Conservation (phyloP, 208 protist genomes). For the Spongospora subterranea region DNA sequence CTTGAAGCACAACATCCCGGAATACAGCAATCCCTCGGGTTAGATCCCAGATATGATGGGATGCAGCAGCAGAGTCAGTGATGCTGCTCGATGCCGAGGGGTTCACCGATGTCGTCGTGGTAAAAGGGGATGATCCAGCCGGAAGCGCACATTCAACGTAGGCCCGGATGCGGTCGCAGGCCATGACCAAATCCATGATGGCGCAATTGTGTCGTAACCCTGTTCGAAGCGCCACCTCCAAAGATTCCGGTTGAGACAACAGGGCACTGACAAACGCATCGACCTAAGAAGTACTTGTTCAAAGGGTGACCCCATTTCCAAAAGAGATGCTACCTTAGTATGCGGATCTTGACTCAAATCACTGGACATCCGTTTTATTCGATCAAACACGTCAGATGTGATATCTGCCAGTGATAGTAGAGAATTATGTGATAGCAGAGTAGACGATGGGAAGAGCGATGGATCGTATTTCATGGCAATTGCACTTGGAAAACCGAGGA, state of each 20-base stretch:
- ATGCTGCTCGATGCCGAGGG: no score
- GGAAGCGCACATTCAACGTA: neutral
- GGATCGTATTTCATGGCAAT: neutral
- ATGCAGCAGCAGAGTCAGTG: neutral
- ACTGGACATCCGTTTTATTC: neutral
- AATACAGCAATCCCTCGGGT: neutral
- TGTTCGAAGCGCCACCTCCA: neutral
- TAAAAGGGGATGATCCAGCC: neutral
- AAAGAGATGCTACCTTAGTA: neutral
- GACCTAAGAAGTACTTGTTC: neutral
- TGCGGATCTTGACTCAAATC: neutral
- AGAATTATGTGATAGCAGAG: neutral
- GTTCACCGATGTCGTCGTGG: neutral
- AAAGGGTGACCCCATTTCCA: no score
- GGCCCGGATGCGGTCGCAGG: neutral
- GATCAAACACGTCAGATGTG: neutral
- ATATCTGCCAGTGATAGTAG: slow-evolving; percentile 4
- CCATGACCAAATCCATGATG: neutral
- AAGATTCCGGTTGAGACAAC: neutral
- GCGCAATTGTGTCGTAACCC: neutral
- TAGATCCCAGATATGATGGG: neutral
- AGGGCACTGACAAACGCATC: neutral
- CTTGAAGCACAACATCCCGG: neutral
- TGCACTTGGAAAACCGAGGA: neutral
- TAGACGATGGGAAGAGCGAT: neutral